Percentiles rank a stretch among this genome's conserved stretches.
phyloP scores from a whole-genome alignment of 2,329 filamentous ascomycete species.

The Gaeumannomyces sp. region DNA sequence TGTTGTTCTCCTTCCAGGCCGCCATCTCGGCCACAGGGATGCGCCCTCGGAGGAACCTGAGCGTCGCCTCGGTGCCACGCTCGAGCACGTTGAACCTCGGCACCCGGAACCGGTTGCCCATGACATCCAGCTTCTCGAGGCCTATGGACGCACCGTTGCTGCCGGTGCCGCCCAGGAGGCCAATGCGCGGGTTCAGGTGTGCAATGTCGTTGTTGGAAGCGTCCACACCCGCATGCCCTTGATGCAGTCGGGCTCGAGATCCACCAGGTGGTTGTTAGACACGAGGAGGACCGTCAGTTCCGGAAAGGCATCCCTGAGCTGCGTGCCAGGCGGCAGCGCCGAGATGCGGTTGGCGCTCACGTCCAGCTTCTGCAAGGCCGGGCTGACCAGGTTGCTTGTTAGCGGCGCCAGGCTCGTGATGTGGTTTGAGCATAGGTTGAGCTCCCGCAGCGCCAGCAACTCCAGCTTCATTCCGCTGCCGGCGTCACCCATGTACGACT shows the following conservation, averaged over 20 bases:
- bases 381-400: constrained; percentile 61
- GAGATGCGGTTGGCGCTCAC: constrained; percentile 77
- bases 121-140: constrained; percentile 65
- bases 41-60: constrained; percentile 73
- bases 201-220: constrained; percentile 80
- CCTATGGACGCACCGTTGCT: constrained; percentile 59
- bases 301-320: constrained; percentile 62
- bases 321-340: constrained; percentile 48
- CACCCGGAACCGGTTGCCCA: constrained; percentile 81
- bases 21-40: constrained; percentile 59
- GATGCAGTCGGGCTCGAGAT: constrained; percentile 67
- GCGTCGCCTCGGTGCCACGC: constrained; percentile 77
- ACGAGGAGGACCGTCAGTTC: constrained; percentile 64
- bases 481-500: constrained; percentile 49
- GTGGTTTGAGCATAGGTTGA: constrained; percentile 70
- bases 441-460: constrained; percentile 67
- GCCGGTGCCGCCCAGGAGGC: constrained; percentile 69
- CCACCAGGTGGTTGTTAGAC: constrained; percentile 71
- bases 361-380: constrained; percentile 69
- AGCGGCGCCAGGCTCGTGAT: constrained; percentile 66
- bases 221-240: constrained; percentile 71
- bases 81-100: constrained; percentile 79
- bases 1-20: constrained; percentile 40
- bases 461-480: constrained; percentile 50
- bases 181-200: constrained; percentile 73